Evolutionary conservation across 805 yeast species (phyloP).

Genomic region (Candida silvicultrix): DNA sequence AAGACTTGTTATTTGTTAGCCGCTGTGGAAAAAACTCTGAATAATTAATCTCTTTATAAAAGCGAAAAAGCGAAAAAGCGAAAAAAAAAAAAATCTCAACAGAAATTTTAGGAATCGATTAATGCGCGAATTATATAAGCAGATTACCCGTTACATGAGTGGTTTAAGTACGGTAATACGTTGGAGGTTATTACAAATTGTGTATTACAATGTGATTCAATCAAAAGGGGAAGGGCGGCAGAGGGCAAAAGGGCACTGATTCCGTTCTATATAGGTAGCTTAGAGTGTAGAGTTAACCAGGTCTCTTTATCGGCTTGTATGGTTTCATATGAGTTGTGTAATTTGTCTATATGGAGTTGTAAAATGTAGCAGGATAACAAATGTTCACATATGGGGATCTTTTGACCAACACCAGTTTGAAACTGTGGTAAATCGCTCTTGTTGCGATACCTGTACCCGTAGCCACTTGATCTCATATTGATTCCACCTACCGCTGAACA

Average conservation of each 20-base stretch:
- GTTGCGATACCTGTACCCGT: not conserved
- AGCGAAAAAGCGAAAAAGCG: too few species aligned
- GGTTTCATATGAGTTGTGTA: too few species aligned
- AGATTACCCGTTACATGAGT: not conserved
- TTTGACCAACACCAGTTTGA: not conserved
- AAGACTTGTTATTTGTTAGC: too few species aligned
- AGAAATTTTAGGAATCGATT: too few species aligned
- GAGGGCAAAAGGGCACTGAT: too few species aligned
- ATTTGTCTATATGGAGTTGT: not conserved
- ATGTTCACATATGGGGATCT: constrained; percentile 11
- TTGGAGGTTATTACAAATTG: too few species aligned
- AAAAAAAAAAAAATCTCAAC: not conserved
- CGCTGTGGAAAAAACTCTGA: too few species aligned
- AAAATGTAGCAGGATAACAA: constrained; percentile 1
- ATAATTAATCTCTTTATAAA: too few species aligned
- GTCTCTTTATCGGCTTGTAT: not conserved
- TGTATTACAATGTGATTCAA: too few species aligned
- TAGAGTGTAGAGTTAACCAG: not conserved
- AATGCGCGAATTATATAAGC: not conserved
- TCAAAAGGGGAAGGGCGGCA: too few species aligned
- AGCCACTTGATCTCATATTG: not conserved
- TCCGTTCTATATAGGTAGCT: not conserved
- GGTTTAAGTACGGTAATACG: too few species aligned
- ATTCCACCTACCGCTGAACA: not conserved
- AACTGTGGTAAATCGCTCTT: not conserved